Conservation (phyloP, 306 rosid genomes). For the Astragalus glycyphyllos region DNA sequence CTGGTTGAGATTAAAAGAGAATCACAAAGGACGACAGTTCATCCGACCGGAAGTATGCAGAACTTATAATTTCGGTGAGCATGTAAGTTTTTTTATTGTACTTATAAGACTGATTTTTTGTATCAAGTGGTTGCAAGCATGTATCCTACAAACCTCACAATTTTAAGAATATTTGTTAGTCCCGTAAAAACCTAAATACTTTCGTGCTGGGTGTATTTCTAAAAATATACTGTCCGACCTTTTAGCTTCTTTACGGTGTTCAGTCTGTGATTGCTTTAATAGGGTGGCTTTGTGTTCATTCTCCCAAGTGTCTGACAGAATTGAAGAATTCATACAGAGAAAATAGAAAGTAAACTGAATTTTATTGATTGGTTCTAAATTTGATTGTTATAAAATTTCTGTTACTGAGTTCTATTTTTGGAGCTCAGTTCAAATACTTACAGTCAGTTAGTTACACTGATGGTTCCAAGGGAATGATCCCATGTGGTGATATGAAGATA, state of each 20-base stretch:
- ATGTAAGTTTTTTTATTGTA: slow-evolving; percentile 60
- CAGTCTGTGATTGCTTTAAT: not conserved
- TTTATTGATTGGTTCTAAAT: too few species aligned
- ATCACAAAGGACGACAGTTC: slow-evolving; percentile 89
- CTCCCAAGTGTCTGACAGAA: not conserved
- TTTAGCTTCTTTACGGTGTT: slow-evolving; percentile 3
- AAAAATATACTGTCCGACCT: not conserved
- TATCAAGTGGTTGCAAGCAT: not conserved
- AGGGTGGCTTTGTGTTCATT: slow-evolving; percentile 12
- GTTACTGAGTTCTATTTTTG: too few species aligned
- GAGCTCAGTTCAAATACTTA: too few species aligned
- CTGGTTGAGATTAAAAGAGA: slow-evolving; percentile 90
- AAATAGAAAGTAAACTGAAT: too few species aligned
- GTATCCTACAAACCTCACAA: slow-evolving; percentile 18
- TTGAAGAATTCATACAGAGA: too few species aligned
- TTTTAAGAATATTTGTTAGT: slow-evolving; percentile 23
- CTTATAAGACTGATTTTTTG: slow-evolving; percentile 23
- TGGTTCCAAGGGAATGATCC: too few species aligned
- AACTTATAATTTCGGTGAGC: slow-evolving; percentile 95
- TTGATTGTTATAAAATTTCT: too few species aligned
- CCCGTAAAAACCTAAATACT: slow-evolving; percentile 3
- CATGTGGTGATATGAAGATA: too few species aligned
- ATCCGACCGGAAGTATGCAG: slow-evolving; percentile 98
- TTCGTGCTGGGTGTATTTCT: not conserved
- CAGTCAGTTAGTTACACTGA: too few species aligned